Evolutionary conservation across 305 asterid genomes (phyloP).

Genomic region (Plantago coronopus): DNA sequence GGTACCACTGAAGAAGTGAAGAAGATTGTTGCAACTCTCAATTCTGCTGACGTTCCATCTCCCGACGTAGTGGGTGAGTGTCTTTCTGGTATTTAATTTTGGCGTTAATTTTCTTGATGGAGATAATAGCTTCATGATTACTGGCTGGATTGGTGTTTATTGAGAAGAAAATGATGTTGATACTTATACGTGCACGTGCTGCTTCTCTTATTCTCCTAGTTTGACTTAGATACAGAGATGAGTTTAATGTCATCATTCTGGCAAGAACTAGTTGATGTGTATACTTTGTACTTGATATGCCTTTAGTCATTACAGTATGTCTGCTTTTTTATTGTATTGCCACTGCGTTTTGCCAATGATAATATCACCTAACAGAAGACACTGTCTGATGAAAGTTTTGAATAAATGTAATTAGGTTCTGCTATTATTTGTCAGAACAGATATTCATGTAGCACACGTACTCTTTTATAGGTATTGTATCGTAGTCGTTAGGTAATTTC

Average conservation of each 20-base stretch:
- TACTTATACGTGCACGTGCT: neutral
- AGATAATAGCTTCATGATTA: neutral
- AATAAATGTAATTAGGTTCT: neutral
- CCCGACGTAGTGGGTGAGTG: constrained; percentile 86
- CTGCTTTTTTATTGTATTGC: too few species aligned
- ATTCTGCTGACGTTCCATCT: constrained; percentile 84
- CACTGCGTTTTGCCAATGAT: neutral
- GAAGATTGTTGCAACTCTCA: constrained; percentile 72
- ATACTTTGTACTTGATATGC: too few species aligned
- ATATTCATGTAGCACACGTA: neutral
- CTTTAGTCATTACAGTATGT: too few species aligned
- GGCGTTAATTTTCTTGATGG: neutral
- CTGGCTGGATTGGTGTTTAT: neutral
- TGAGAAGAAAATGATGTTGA: neutral
- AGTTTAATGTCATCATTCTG: neutral
- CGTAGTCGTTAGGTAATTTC: too few species aligned
- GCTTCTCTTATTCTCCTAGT: neutral
- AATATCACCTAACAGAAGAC: neutral
- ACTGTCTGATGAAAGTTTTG: neutral
- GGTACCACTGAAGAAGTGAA: constrained; percentile 89
- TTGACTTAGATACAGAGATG: neutral
- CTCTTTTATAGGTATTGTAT: neutral
- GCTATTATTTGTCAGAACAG: neutral
- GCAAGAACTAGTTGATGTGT: too few species aligned
- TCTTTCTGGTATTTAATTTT: neutral